Conservation (phyloP, 768 basidiomycete genomes). For the Chalciporus chontae region DNA sequence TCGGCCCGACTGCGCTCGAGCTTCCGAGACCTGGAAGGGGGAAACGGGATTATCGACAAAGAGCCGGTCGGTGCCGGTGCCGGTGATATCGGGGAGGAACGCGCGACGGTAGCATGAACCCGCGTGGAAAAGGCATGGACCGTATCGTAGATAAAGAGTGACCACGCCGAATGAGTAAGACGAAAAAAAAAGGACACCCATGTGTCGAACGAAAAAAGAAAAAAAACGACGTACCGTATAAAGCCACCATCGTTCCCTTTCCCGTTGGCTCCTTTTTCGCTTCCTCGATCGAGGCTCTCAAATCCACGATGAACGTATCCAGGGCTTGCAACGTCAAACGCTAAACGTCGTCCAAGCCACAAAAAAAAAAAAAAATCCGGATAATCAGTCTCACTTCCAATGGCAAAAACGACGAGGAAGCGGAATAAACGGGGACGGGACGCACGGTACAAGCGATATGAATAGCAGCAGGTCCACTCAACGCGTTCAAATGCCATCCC, state of each 20-base stretch:
- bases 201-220: conserved; percentile 13
- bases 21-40: conserved; percentile 63
- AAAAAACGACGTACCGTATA: conserved; percentile 70
- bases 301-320: conserved; percentile 78
- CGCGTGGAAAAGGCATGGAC: too few species aligned
- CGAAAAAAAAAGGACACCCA: too few species aligned
- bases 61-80: too few species aligned
- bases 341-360: conserved; percentile 33
- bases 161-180: not conserved
- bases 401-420: too few species aligned
- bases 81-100: too few species aligned
- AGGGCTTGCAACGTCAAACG: conserved; percentile 73
- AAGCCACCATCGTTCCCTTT: conserved; percentile 83
- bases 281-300: conserved; percentile 72
- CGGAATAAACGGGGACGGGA: not conserved
- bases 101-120: too few species aligned
- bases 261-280: conserved; percentile 61
- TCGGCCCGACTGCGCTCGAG: conserved; percentile 78
- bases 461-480: conserved; percentile 74
- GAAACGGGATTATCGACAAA: not conserved
- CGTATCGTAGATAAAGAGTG: too few species aligned
- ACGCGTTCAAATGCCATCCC: conserved; percentile 91
- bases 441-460: conserved; percentile 94
- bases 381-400: too few species aligned
- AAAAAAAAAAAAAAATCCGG: too few species aligned